These are phyloP conservation scores for Cercospora beticola DNA, from an alignment of 2,329 filamentous ascomycete genomes.

Conservation along the genomic window DNA sequence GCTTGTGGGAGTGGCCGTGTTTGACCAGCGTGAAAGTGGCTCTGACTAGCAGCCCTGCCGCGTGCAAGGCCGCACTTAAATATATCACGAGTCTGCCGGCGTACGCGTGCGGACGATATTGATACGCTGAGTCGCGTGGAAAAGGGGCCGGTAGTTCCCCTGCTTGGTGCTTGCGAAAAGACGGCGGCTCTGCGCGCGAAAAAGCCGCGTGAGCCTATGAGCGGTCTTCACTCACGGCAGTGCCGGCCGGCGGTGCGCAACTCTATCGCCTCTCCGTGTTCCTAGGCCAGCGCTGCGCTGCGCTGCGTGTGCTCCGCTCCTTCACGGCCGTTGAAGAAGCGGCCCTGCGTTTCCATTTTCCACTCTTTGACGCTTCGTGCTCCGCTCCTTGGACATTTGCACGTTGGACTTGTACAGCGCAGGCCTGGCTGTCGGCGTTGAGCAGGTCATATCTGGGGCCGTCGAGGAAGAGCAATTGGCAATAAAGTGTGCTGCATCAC, in stretches of 20 bases:
- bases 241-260: conserved; percentile 3
- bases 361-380: conserved; percentile 1
- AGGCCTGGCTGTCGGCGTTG: neutral
- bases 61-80: neutral
- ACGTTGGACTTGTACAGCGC: neutral
- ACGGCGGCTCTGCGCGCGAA: neutral
- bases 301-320: neutral
- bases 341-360: conserved; percentile 5
- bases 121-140: conserved; percentile 9
- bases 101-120: neutral
- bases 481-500: conserved; percentile 5
- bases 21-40: neutral
- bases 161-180: neutral
- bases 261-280: conserved; percentile 7
- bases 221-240: neutral
- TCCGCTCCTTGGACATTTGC: neutral
- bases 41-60: neutral
- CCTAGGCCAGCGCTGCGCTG: neutral
- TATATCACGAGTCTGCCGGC: neutral
- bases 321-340: neutral
- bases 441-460: neutral
- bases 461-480: conserved; percentile 8
- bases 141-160: neutral
- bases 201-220: neutral
- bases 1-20: neutral